Percentiles rank a stretch among this genome's conserved stretches.
These are phyloP conservation scores for Penicillium bovifimosum DNA, from an alignment of 495 filamentous ascomycete species.

Conservation along the genomic window DNA sequence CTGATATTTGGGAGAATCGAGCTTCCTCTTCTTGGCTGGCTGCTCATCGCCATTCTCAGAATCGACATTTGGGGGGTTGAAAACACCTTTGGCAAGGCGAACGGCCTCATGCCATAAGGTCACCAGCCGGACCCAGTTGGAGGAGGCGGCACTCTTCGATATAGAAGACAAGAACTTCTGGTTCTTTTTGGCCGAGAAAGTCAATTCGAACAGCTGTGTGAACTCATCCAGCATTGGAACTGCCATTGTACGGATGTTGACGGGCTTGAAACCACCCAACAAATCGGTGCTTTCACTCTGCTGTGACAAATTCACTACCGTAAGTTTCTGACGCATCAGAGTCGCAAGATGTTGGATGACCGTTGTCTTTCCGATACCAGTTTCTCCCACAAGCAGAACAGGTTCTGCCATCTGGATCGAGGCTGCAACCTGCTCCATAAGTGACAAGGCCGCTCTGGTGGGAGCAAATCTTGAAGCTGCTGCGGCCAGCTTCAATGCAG, in stretches of 20 bases:
- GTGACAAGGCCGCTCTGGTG: slow-evolving; percentile 38
- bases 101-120: slow-evolving; percentile 85
- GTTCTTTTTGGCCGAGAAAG: slow-evolving; percentile 82
- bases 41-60: slow-evolving; percentile 48
- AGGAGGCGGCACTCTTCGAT: slow-evolving; percentile 68
- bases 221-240: slow-evolving; percentile 92
- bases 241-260: slow-evolving; percentile 80
- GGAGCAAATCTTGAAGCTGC: slow-evolving; percentile 41
- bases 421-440: slow-evolving; percentile 78
- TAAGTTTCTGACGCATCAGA: slow-evolving; percentile 72
- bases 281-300: slow-evolving; percentile 94
- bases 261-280: slow-evolving; percentile 91
- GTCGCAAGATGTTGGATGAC: slow-evolving; percentile 88
- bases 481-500: slow-evolving; percentile 28
- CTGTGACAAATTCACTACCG: slow-evolving; percentile 91
- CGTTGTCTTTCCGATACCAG: slow-evolving; percentile 95
- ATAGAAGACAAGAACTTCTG: slow-evolving; percentile 76
- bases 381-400: slow-evolving; percentile 90
- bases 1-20: slow-evolving; percentile 62
- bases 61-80: slow-evolving; percentile 38
- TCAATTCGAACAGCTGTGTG: slow-evolving; percentile 77
- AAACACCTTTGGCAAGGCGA: slow-evolving; percentile 71
- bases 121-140: slow-evolving; percentile 77
- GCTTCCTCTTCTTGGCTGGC: slow-evolving; percentile 74
- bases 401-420: slow-evolving; percentile 81